A percentile compares a stretch with the other conserved stretches of the same genome.
These are phyloP conservation scores for Chlamydomonas reinhardtii DNA, from an alignment of 163 green algal species.

Conservation along the genomic window DNA sequence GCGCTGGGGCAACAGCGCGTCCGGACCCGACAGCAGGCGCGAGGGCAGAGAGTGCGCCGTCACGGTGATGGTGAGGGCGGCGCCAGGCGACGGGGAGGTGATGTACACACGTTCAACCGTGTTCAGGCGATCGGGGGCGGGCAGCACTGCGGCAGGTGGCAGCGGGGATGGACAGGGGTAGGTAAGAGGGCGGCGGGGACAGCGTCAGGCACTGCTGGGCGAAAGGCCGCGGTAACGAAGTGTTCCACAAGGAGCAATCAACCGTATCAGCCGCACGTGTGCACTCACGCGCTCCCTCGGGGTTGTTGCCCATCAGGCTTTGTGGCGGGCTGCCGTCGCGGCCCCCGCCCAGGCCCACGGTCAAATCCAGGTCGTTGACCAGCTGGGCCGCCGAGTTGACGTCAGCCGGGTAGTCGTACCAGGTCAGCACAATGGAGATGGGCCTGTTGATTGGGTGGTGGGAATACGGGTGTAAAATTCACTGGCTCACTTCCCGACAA, in stretches of 20 bases:
- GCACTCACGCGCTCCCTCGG: neutral
- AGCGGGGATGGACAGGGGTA: neutral
- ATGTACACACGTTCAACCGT: neutral
- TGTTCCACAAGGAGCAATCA: too few species aligned
- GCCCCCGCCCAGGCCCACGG: neutral
- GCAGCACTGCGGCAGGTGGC: neutral
- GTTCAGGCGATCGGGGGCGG: neutral
- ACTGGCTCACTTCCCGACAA: too few species aligned
- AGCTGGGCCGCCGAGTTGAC: neutral
- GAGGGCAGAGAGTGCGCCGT: neutral
- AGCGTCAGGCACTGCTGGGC: too few species aligned
- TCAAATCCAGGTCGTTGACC: conserved; percentile 22
- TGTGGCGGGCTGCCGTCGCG: neutral
- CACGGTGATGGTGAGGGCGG: neutral
- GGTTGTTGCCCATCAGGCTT: neutral
- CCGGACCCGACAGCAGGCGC: neutral
- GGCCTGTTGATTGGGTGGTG: neutral
- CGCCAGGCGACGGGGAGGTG: too few species aligned
- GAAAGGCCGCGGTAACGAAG: too few species aligned
- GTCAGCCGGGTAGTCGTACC: conserved; percentile 16
- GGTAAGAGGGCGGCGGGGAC: too few species aligned
- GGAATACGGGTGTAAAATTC: too few species aligned
- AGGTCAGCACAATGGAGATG: neutral
- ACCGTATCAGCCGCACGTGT: too few species aligned
- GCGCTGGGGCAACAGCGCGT: neutral